Evolutionary conservation across 352 stramenopile genomes (phyloP).

Genomic region (Globisporangium lucens): DNA sequence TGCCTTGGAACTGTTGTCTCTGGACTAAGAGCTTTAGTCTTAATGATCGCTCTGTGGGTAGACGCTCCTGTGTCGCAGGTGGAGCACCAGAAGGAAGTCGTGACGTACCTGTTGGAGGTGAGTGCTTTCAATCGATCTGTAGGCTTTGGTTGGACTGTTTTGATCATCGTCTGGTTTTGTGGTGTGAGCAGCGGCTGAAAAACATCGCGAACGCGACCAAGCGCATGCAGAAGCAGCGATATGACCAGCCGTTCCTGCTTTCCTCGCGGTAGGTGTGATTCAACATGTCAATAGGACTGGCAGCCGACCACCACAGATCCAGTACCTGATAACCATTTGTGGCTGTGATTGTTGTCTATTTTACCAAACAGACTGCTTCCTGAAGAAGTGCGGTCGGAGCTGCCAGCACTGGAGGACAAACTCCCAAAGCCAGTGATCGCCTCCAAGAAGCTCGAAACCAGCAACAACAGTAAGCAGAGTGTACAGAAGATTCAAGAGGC

Average conservation of each 20-base stretch:
- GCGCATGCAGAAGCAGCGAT: slow-evolving; percentile 70
- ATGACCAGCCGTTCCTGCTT: slow-evolving; percentile 61
- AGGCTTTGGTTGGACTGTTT: no score
- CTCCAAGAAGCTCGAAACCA: slow-evolving; percentile 14
- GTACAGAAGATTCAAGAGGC: not conserved
- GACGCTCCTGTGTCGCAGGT: slow-evolving; percentile 19
- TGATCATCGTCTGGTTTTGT: no score
- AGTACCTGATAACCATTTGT: not conserved
- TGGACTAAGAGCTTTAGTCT: not conserved
- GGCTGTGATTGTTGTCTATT: not conserved
- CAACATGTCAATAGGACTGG: not conserved
- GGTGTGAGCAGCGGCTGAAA: slow-evolving; percentile 49
- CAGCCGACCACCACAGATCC: not conserved
- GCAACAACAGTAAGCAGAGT: not conserved
- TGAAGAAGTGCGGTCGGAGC: slow-evolving; percentile 46
- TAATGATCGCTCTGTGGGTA: slow-evolving; percentile 5
- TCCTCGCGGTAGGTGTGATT: slow-evolving; percentile 39
- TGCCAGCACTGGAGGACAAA: slow-evolving; percentile 51
- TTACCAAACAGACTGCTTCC: slow-evolving; percentile 44
- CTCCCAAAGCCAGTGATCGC: slow-evolving; percentile 20
- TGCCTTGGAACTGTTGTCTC: not conserved
- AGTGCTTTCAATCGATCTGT: not conserved
- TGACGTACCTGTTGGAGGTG: slow-evolving; percentile 66
- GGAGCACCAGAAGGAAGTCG: slow-evolving; percentile 69
- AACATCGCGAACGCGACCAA: slow-evolving; percentile 56